phyloP scores from a whole-genome alignment of 805 yeast genomes.

The Helenozyma baotianmanensis region DNA sequence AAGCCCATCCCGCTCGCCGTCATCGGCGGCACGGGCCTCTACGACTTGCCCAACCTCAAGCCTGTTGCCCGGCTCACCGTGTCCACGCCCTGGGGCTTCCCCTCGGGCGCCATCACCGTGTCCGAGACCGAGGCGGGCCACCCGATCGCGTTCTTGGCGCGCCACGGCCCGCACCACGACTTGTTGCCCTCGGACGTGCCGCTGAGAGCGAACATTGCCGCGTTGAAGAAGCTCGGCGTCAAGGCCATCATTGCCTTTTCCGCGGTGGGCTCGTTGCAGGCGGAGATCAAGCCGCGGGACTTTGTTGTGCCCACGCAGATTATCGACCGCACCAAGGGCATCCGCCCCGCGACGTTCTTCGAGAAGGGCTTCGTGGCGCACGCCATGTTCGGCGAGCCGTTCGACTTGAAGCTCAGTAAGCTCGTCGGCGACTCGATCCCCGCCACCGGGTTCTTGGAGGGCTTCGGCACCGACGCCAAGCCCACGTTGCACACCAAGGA shows the following conservation, averaged over 20 bases:
- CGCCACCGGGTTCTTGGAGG: slow-evolving; percentile 47
- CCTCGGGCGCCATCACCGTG: slow-evolving; percentile 90
- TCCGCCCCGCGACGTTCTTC: slow-evolving; percentile 83
- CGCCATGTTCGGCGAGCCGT: slow-evolving; percentile 96
- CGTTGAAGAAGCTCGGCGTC: slow-evolving; percentile 83
- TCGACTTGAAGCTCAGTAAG: slow-evolving; percentile 68
- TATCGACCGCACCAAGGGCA: slow-evolving; percentile 95
- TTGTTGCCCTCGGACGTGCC: slow-evolving; percentile 91
- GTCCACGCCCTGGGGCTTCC: slow-evolving; percentile 96
- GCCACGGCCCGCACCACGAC: slow-evolving; percentile 92
- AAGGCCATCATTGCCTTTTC: slow-evolving; percentile 86
- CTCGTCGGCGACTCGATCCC: slow-evolving; percentile 52
- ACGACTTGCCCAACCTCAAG: slow-evolving; percentile 72
- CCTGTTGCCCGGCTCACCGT: slow-evolving; percentile 82
- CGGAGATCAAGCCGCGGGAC: slow-evolving; percentile 87
- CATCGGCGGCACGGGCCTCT: slow-evolving; percentile 98
- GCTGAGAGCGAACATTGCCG: slow-evolving; percentile 90
- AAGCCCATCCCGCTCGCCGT: slow-evolving; percentile 79
- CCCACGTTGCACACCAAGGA: slow-evolving; percentile 59
- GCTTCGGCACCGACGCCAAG: slow-evolving; percentile 36
- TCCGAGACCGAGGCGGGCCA: slow-evolving; percentile 73
- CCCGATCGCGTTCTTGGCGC: slow-evolving; percentile 88
- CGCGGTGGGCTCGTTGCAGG: slow-evolving; percentile 94
- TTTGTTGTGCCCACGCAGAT: slow-evolving; percentile 95
- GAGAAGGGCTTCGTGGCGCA: slow-evolving; percentile 95